Evolutionary conservation across 306 rosid species (phyloP), one percentile per base, ranked within the genome.

Genomic region (Crataegus laevigata): DNA sequence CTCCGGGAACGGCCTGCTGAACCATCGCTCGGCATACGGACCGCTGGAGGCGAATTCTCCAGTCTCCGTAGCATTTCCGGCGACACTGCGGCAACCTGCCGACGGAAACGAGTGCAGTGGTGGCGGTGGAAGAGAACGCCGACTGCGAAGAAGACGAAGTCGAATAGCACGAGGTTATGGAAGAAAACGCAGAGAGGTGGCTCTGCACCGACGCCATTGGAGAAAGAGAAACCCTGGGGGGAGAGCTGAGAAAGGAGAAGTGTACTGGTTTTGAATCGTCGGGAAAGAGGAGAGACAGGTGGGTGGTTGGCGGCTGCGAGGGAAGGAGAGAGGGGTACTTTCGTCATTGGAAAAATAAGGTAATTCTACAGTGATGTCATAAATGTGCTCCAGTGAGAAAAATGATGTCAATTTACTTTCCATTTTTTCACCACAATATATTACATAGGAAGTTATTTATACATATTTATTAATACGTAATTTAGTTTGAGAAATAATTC

Each of bases 1-100:
- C 90, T 69, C 99, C 99, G 68, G 87, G 98, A 14, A 82, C 80
- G 25, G 89, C 81, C 78, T 88, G 91, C 83, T 92, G 97, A 77
- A 92, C 96, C 99, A 89, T 92, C 63, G 97, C 91, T 68, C 82
- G 84, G 85, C 88, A 71, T 0, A 38, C 43, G n/a, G 68, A 80
- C 32, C 64, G 69, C 71, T 82, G 84, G 57, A 36, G 19, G 1
- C 71, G 10, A 65, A 73, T 11, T 25, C 75, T 34, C 63, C 72
- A 67, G 52, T 47, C 29, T 10, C 50, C 57, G 13, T 84, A 59
- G 55, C 18, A 12, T 66, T 75, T 72, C 29, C 81, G 79, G 50
- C 70, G 57, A 30, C 54, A 4, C 29, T 75, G 78, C 28, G 77
- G 75, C 62, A 38, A 32, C 72, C 57, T 25, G 40, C 81, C 26